Evolutionary conservation across 306 rosid genomes (phyloP), one percentile per base, ranked within the genome.

Genomic region (Cucurbita maxima): DNA sequence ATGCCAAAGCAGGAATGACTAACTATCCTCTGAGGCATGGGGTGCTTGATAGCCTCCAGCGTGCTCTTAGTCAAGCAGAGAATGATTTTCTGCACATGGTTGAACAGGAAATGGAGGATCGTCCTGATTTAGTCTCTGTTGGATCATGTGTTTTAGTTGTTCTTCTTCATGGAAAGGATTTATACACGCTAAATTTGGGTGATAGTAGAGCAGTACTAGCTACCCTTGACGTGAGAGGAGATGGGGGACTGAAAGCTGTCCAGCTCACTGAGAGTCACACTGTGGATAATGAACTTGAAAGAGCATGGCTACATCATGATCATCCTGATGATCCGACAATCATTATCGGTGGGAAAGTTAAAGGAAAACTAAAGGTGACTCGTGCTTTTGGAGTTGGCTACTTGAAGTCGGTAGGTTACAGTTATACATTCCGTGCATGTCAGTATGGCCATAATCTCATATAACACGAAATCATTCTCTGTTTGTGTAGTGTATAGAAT

Each of bases 361-460:
- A 94, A 85, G 99, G 99, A 56, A 94, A 91, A 81, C 74, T 94
- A 77, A 91, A 89, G 84, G 97, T 91, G 79, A 89, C 97, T 79
- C 97, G 99, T 13, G 99, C 99, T 30, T 82, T 94, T 73, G 99
- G 99, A 76, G 99, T 94, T 77, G 99, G 99, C 80, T 94, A 94
- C 85, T 84, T 94, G 85, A 94, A 94, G 86, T 87, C 89, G 97
- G 99, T 94, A 76, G 0, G 67, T 16, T 4, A 70, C 58, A 70
- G 30, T 70, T 48, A 34, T 70, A 16, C 47, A 70, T 48, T 51
- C 45, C 20, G 45, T 70, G 74, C 58, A 47, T 70, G 30, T 34
- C 59, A 25, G 44, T 70, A 9, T 69, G 74, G 20, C 47, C 45
- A 70, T 40, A 63, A 19, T 66, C 72, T 70, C 45, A 69, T 69